Conservation (phyloP, 805 yeast species). For the Wickerhamiella occidentalis region DNA sequence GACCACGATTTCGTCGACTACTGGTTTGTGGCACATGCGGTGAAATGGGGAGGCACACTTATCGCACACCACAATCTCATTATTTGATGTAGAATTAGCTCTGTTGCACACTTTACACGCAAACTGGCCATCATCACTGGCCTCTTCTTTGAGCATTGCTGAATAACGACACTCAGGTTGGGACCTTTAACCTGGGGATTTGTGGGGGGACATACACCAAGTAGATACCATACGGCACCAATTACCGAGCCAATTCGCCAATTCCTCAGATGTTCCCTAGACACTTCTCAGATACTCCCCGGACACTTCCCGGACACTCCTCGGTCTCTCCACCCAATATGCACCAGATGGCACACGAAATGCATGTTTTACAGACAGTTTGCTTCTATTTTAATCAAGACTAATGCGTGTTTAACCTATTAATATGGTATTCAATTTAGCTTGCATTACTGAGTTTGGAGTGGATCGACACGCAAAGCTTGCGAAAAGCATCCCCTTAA, state of each 20-base stretch:
- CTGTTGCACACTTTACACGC: conserved; percentile 32
- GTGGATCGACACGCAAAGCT: not conserved
- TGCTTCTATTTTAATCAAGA: not conserved
- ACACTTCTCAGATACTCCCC: too few relatives aligned
- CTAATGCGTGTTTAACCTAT: conserved; percentile 1
- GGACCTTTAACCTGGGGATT: too few relatives aligned
- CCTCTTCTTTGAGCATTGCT: conserved; percentile 1
- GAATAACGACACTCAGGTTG: not conserved
- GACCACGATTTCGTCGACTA: conserved; percentile 30
- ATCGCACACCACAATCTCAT: conserved; percentile 31
- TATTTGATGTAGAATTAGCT: conserved; percentile 28
- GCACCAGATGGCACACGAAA: too few relatives aligned
- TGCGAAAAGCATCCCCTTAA: too few relatives aligned
- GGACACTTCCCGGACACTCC: too few relatives aligned
- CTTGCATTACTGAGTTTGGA: not conserved
- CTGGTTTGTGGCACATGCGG: conserved; percentile 32
- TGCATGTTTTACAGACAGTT: not conserved
- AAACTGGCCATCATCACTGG: conserved; percentile 5
- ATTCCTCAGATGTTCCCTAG: too few relatives aligned
- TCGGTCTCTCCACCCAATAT: too few relatives aligned
- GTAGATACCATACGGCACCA: too few relatives aligned
- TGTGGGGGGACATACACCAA: too few relatives aligned
- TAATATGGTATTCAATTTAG: not conserved
- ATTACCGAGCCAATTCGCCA: too few relatives aligned
- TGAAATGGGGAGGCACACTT: conserved; percentile 33